A percentile compares a stretch with the other conserved stretches of the same genome.
These are phyloP conservation scores for Didymella arachidicola DNA, from an alignment of 2,329 filamentous ascomycete genomes.

Conservation along the genomic window DNA sequence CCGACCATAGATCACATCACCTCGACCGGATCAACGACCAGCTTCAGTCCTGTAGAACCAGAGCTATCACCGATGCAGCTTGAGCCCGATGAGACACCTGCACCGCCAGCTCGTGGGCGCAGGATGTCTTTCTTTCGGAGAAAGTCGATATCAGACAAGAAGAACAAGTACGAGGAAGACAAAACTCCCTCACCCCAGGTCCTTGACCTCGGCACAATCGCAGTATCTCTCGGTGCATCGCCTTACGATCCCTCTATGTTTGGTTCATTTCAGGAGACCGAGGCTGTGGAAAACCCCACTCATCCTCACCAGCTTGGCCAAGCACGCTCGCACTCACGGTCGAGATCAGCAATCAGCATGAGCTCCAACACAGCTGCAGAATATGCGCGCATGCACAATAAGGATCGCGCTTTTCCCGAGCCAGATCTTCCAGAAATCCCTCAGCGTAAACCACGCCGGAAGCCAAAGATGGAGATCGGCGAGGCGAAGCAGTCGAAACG, in stretches of 20 bases:
- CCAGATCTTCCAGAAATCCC: conserved; percentile 30
- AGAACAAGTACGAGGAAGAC: conserved; percentile 26
- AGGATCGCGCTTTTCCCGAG: conserved; percentile 37
- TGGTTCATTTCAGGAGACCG: conserved; percentile 21
- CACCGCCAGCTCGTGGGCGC: conserved; percentile 33
- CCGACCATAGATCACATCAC: conserved; percentile 37
- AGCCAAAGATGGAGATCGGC: conserved; percentile 33
- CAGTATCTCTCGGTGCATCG: conserved; percentile 52
- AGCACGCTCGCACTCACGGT: conserved; percentile 35
- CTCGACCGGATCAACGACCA: conserved; percentile 13
- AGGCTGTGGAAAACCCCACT: conserved; percentile 34
- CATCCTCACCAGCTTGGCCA: conserved; percentile 49
- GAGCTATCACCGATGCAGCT: conserved; percentile 20
- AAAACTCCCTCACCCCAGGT: conserved; percentile 34
- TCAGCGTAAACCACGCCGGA: conserved; percentile 42
- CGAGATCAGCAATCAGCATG: conserved; percentile 47
- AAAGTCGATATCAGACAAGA: conserved; percentile 38
- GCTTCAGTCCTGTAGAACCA: conserved; percentile 15
- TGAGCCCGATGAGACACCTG: conserved; percentile 34
- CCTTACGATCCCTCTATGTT: conserved; percentile 55
- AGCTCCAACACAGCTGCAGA: conserved; percentile 46
- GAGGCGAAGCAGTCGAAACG: conserved; percentile 31
- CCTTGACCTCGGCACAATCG: conserved; percentile 53
- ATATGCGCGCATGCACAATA: conserved; percentile 48
- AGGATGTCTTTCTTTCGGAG: conserved; percentile 43